A percentile compares a stretch with the other conserved stretches of the same genome.
These are phyloP conservation scores for Phytopythium montanum DNA, from an alignment of 352 stramenopile species.

Conservation along the genomic window DNA sequence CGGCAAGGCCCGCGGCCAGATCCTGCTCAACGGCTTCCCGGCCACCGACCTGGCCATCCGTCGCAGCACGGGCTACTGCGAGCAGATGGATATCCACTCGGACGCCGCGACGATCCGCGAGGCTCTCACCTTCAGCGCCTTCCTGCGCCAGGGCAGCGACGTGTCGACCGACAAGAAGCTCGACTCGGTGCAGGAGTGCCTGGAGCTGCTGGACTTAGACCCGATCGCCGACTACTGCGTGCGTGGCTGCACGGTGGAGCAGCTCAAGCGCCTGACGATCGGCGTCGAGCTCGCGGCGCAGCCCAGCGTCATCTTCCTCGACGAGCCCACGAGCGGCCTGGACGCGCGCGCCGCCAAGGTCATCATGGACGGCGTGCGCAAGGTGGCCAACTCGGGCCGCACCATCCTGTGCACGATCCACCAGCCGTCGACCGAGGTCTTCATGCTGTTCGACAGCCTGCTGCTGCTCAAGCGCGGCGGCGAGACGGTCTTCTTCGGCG, in stretches of 20 bases:
- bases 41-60: constrained; percentile 31
- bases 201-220: constrained; percentile 38
- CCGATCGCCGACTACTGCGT: constrained; percentile 33
- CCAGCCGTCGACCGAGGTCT: constrained; percentile 83
- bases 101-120: constrained; percentile 87
- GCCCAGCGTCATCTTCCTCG: constrained; percentile 77
- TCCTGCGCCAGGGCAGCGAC: constrained; percentile 47
- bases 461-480: constrained; percentile 65
- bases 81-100: constrained; percentile 84
- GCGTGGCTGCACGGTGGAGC: constrained; percentile 32
- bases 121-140: constrained; percentile 85
- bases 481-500: constrained; percentile 41
- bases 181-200: constrained; percentile 32
- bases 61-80: constrained; percentile 43
- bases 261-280: constrained; percentile 58
- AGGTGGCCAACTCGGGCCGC: constrained; percentile 59
- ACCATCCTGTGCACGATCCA: constrained; percentile 90
- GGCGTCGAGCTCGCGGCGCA: constrained; percentile 88
- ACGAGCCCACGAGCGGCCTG: constrained; percentile 84
- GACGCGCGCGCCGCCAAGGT: constrained; percentile 79
- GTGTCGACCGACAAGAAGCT: constrained; percentile 28
- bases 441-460: constrained; percentile 80
- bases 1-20: constrained; percentile 52
- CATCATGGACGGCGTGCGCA: constrained; percentile 81
- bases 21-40: constrained; percentile 39